Evolutionary conservation across 148 eudicot genomes (phyloP).

Genomic region (Cornus florida): DNA sequence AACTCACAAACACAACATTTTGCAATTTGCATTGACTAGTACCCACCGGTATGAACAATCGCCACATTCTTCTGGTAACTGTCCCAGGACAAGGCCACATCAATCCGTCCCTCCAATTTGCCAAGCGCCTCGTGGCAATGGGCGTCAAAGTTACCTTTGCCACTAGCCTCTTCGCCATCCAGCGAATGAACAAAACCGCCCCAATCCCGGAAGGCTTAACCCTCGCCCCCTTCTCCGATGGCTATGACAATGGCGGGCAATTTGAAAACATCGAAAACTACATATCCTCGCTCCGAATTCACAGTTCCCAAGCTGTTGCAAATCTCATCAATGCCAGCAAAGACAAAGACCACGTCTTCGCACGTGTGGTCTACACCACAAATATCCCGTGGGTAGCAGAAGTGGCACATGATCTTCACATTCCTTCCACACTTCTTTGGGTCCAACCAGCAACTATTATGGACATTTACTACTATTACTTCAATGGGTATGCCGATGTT

Average conservation of each 20-base stretch:
- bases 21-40: too few species aligned
- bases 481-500: too few species aligned
- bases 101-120: slow-evolving; percentile 50
- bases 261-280: background rate
- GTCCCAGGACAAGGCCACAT: slow-evolving; percentile 48
- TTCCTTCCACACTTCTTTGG: background rate
- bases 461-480: too few species aligned
- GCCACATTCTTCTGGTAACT: slow-evolving; percentile 30
- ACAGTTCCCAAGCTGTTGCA: slow-evolving; percentile 11
- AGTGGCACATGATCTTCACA: background rate
- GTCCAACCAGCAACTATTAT: background rate
- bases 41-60: background rate
- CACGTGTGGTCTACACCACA: background rate
- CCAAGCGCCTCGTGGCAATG: slow-evolving; percentile 30
- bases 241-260: slow-evolving; percentile 24
- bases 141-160: slow-evolving; percentile 27
- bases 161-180: slow-evolving; percentile 24
- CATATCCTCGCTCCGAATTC: slow-evolving; percentile 2
- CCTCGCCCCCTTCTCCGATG: slow-evolving; percentile 34
- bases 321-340: background rate
- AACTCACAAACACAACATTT: too few species aligned
- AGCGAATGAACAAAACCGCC: background rate
- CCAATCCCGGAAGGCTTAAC: slow-evolving; percentile 16
- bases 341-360: background rate
- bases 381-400: background rate